Percentiles rank a stretch among this genome's conserved stretches.
phyloP scores from a whole-genome alignment of 2,329 filamentous ascomycete species.

The Ceratocystis colombiana region DNA sequence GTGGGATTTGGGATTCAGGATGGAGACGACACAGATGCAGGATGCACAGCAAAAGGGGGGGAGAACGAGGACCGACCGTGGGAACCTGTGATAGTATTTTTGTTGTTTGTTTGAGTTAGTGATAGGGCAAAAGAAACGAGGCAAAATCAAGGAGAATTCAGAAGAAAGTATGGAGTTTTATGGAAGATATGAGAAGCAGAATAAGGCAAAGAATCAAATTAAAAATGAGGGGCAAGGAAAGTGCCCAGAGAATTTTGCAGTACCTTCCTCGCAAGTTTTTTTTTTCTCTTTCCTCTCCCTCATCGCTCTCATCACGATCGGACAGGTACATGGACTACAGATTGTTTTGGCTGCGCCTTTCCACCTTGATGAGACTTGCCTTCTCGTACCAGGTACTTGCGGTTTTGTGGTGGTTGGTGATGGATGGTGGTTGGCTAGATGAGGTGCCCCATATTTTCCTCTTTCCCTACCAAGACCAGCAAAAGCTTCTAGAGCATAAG shows the following conservation, averaged over 20 bases:
- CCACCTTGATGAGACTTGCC: neutral
- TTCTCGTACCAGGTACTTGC: slow-evolving; percentile 5
- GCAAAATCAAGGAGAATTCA: neutral
- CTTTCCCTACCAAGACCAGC: neutral
- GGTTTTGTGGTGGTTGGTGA: neutral
- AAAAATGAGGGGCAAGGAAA: neutral
- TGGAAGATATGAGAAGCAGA: neutral
- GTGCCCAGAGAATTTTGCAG: neutral
- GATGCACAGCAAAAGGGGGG: slow-evolving; percentile 14
- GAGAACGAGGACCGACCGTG: neutral
- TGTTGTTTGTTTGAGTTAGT: neutral
- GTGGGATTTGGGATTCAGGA: slow-evolving; percentile 10
- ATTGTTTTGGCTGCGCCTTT: neutral
- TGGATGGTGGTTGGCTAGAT: neutral
- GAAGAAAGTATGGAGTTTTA: neutral
- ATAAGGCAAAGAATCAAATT: neutral
- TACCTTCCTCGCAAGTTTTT: neutral
- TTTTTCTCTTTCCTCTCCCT: neutral
- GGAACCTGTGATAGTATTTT: neutral
- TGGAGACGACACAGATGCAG: slow-evolving; percentile 8
- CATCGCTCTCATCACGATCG: neutral
- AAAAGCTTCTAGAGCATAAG: slow-evolving; percentile 12
- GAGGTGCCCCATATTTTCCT: neutral
- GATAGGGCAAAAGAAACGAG: neutral
- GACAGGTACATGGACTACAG: neutral